A percentile compares a stretch with the other conserved stretches of the same genome.
Conservation (phyloP, 2,329 filamentous ascomycete genomes). For the Fusarium sp. region DNA sequence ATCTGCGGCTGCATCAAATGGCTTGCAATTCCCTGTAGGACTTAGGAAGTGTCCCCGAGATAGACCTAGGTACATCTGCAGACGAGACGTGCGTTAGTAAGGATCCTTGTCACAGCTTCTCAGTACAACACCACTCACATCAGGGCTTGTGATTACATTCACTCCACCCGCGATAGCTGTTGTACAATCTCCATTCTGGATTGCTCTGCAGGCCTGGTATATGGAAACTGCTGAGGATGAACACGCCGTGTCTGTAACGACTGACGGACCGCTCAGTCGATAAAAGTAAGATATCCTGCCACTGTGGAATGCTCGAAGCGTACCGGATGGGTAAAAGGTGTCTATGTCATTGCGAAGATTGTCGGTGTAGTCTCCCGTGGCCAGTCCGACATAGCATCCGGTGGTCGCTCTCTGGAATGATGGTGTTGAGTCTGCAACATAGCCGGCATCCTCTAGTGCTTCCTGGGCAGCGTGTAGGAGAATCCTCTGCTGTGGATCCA, state of each 20-base stretch:
- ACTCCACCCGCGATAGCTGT: slow-evolving; percentile 4
- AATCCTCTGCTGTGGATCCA: slow-evolving; percentile 2
- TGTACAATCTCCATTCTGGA: slow-evolving; percentile 4
- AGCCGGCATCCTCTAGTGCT: slow-evolving; percentile 4
- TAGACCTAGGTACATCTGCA: slow-evolving; percentile 3
- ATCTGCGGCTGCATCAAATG: background rate
- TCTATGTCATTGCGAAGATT: background rate
- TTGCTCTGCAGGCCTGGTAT: background rate
- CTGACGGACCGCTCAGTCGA: background rate
- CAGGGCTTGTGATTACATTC: slow-evolving; percentile 4
- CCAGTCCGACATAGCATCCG: background rate
- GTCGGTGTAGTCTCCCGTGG: slow-evolving; percentile 2
- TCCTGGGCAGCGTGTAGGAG: background rate
- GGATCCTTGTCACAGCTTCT: too few relatives aligned
- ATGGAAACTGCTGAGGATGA: slow-evolving; percentile 1
- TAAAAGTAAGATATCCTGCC: slow-evolving; percentile 7
- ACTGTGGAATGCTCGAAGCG: background rate
- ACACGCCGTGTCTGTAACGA: slow-evolving; percentile 4
- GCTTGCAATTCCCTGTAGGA: slow-evolving; percentile 3
- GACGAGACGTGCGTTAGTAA: too few relatives aligned
- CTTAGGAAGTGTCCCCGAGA: slow-evolving; percentile 4
- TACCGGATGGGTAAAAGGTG: background rate
- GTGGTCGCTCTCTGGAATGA: background rate
- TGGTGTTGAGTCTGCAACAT: background rate
- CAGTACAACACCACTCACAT: slow-evolving; percentile 5